These are phyloP conservation scores for Puccinia coronata DNA, from an alignment of 1,284 basidiomycete genomes.

Conservation along the genomic window DNA sequence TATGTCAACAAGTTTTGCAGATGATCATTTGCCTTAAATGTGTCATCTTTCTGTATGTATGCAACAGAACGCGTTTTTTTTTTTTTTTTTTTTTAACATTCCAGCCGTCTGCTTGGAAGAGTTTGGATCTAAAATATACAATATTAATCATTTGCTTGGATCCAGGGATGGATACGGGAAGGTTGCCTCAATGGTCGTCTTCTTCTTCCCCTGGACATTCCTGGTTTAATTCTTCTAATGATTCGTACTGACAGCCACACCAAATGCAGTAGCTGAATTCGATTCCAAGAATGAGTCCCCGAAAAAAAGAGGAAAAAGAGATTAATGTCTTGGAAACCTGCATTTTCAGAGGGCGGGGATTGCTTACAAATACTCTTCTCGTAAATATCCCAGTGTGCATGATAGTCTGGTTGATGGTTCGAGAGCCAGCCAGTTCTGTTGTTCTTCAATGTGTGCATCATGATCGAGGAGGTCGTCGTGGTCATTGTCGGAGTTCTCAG, in stretches of 20 bases:
- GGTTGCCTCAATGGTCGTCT: conserved; percentile 40
- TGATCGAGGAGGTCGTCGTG: not conserved
- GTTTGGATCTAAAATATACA: no score
- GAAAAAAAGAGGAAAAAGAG: no score
- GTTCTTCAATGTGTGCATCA: conserved; percentile 21
- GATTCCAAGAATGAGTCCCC: no score
- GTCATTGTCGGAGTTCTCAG: not conserved
- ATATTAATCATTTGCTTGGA: no score
- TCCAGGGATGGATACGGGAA: not conserved
- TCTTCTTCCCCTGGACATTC: conserved; percentile 49
- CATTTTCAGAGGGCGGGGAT: no score
- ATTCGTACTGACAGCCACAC: conserved; percentile 49
- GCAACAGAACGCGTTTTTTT: no score
- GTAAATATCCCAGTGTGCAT: conserved; percentile 28
- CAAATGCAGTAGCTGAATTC: conserved; percentile 45
- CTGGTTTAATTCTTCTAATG: conserved; percentile 35
- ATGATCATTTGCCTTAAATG: no score
- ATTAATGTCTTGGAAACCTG: no score
- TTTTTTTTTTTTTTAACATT: no score
- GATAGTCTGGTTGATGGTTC: conserved; percentile 38
- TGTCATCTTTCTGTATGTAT: no score
- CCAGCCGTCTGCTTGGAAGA: no score
- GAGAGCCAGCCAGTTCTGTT: conserved; percentile 33
- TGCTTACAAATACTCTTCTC: conserved; percentile 37
- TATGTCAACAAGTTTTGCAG: no score